Evolutionary conservation across 2,329 filamentous ascomycete species (phyloP).

Genomic region (Endoconidiophora laricicola): DNA sequence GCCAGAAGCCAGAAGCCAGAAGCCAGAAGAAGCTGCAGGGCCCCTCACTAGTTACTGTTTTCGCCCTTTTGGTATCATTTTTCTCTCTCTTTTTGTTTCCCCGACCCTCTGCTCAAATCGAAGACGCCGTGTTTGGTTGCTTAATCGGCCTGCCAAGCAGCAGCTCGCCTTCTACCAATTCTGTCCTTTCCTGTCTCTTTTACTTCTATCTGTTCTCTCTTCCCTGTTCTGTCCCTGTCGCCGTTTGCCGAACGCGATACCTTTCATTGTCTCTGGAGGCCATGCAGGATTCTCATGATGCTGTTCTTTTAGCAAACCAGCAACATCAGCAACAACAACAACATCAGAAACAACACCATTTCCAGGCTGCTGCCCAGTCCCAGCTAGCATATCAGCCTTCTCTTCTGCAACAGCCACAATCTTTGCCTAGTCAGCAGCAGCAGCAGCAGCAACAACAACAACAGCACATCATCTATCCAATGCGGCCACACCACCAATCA

Average conservation of each 20-base stretch:
- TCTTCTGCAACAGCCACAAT: constrained; percentile 15
- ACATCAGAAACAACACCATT: constrained; percentile 14
- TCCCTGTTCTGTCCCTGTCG: background rate
- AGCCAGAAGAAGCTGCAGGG: no score
- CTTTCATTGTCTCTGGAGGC: constrained; percentile 1
- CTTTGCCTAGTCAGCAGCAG: background rate
- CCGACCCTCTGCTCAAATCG: no score
- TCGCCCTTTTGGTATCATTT: no score
- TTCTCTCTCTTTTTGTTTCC: no score
- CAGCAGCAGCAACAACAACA: constrained; percentile 58
- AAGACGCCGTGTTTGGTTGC: no score
- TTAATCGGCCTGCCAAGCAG: background rate
- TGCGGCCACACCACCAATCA: constrained; percentile 62
- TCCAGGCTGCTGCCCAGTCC: background rate
- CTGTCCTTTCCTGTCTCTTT: background rate
- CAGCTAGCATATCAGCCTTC: constrained; percentile 23
- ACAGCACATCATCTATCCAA: constrained; percentile 72
- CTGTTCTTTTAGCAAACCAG: constrained; percentile 11
- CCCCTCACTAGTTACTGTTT: no score
- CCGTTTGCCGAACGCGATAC: background rate
- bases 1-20: no score
- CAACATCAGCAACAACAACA: constrained; percentile 11
- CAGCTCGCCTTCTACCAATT: background rate
- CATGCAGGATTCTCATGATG: constrained; percentile 13
- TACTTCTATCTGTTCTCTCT: background rate